These are phyloP conservation scores for Paraleonurus japonicus DNA, from an alignment of 257 asterid genomes.

Conservation along the genomic window DNA sequence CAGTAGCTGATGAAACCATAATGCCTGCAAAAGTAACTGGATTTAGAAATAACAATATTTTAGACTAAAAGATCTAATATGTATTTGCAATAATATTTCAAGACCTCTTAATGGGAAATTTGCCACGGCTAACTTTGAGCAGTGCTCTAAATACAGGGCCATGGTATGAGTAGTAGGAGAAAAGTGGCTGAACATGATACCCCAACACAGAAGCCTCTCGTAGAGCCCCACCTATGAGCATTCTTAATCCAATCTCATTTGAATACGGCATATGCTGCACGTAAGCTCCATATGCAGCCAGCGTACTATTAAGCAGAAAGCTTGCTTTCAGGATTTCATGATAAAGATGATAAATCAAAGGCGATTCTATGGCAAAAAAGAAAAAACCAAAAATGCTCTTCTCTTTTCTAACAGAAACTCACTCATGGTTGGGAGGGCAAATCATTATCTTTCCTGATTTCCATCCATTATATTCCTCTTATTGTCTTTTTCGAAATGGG, in stretches of 20 bases:
- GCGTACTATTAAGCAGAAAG: constrained; percentile 41
- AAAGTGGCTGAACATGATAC: constrained; percentile 78
- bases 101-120: constrained; percentile 60
- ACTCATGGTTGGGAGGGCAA: neutral
- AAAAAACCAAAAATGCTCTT: neutral
- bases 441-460: neutral
- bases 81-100: neutral
- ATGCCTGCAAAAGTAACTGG: constrained; percentile 39
- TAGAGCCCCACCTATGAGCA: constrained; percentile 91
- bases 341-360: neutral
- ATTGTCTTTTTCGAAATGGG: neutral
- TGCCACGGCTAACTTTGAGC: constrained; percentile 85
- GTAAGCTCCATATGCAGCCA: constrained; percentile 95
- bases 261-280: constrained; percentile 77
- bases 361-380: neutral
- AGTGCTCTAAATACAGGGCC: constrained; percentile 88
- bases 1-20: constrained; percentile 86
- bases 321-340: neutral
- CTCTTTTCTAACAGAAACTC: neutral
- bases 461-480: neutral
- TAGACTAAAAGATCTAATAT: neutral
- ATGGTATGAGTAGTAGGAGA: constrained; percentile 92
- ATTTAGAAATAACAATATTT: constrained; percentile 17
- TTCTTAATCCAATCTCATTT: constrained; percentile 86
- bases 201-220: constrained; percentile 89